A percentile compares a stretch with the other conserved stretches of the same genome.
Conservation (phyloP, 1,284 basidiomycete species). For the Inonotus obliquus region DNA sequence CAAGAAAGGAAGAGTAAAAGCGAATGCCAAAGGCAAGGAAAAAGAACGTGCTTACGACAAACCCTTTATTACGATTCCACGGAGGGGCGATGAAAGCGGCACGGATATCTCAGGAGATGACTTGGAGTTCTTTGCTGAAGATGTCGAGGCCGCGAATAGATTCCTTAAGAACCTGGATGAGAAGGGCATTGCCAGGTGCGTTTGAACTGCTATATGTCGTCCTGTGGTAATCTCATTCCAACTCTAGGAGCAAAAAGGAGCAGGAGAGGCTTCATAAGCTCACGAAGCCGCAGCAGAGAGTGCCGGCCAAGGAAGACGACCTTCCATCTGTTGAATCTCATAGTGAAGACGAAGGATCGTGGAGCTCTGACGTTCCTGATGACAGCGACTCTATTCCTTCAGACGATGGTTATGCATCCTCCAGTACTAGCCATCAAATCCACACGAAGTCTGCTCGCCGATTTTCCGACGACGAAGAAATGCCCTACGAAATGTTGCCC, state of each 20-base stretch:
- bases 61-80: constrained; percentile 59
- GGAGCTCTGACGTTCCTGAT: constrained; percentile 25
- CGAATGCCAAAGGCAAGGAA: constrained; percentile 36
- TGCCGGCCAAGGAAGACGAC: constrained; percentile 31
- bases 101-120: constrained; percentile 60
- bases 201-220: constrained; percentile 3
- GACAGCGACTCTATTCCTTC: constrained; percentile 20
- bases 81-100: constrained; percentile 36
- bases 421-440: constrained; percentile 19
- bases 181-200: constrained; percentile 67
- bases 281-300: constrained; percentile 51
- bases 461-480: constrained; percentile 56
- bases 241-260: constrained; percentile 72
- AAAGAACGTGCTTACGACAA: constrained; percentile 60
- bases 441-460: constrained; percentile 23
- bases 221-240: neutral
- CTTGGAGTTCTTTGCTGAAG: constrained; percentile 53
- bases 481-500: constrained; percentile 62
- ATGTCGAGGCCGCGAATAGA: constrained; percentile 42
- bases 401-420: constrained; percentile 22
- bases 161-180: constrained; percentile 65
- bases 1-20: neutral
- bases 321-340: constrained; percentile 18
- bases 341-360: constrained; percentile 30
- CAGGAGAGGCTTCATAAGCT: constrained; percentile 58